A percentile compares a stretch with the other conserved stretches of the same genome.
phyloP scores from a whole-genome alignment of 345 rosid species.

The Anastatica hierochuntica region DNA sequence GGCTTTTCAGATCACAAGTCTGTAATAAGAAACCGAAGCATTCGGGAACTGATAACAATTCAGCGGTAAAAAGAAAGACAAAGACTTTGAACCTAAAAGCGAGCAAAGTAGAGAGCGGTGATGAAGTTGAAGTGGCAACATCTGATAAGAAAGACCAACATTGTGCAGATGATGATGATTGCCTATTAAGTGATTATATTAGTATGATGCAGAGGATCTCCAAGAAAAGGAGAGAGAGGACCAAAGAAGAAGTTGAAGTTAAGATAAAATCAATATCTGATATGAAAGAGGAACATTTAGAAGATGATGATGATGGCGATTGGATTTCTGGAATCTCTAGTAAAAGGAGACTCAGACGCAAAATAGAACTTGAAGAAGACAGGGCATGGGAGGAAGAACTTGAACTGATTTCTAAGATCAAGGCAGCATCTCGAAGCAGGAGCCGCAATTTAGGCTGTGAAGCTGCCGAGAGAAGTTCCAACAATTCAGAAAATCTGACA shows the following conservation, averaged over 20 bases:
- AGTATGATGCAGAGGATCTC: background rate
- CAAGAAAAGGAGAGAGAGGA: background rate
- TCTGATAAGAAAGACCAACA: background rate
- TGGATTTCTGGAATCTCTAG: background rate
- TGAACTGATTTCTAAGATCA: background rate
- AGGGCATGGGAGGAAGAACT: slow-evolving; percentile 8
- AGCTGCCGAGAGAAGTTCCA: background rate
- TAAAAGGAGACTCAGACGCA: background rate
- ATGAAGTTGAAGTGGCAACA: background rate
- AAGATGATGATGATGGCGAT: background rate
- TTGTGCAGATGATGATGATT: slow-evolving; percentile 1
- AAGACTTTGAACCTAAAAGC: background rate
- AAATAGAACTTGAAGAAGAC: slow-evolving; percentile 1
- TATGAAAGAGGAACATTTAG: background rate
- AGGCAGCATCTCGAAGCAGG: background rate
- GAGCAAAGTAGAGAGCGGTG: background rate
- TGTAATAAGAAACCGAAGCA: background rate
- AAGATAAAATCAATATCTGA: background rate
- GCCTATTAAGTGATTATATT: background rate
- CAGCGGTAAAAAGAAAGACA: background rate
- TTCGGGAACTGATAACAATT: background rate
- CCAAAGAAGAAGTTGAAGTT: background rate
- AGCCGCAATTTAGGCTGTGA: background rate
- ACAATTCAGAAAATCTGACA: background rate
- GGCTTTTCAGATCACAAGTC: background rate